Base-by-base conservation (phyloP, 176 grass and related monocot genomes). In the Musa itinerans region DNA sequence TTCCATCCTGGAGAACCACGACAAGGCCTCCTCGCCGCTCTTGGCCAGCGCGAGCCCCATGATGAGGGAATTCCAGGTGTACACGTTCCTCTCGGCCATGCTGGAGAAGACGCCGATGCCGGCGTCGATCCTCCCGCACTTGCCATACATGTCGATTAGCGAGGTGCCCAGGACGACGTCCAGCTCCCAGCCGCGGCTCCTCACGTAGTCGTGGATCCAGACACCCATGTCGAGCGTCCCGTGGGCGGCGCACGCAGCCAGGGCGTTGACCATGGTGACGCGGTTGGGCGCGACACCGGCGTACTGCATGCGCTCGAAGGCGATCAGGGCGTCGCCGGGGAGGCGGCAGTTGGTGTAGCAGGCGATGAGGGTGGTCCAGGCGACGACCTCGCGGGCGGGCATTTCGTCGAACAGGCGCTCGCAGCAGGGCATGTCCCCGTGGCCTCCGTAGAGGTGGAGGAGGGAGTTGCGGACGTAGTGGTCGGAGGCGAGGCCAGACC, bases 391-490 rank as follows among this genome's bases (percentile, higher is more conserved):
- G 34, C 76, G 76, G 76, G n/a, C 64, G 59, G 26, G 88, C 81
- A 92, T 92, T 87, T 92, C 90, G 27, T 78, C 84, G 74, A 92
- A 92, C 84, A 92, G 62, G 53, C 78, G 84, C 73, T 73, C 67
- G 54, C 50, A 48, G 8, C 56, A 24, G 1, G 8, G 4, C 43
- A 80, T 80, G 43, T 64, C 69, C 43, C 24, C 14, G 2, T 34
- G 34, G 8, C 29, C 1, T 8, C 52, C 67, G 78, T 80, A 80
- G 48, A 63, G 43, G 21, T 64, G 34, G 8, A 73, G 56, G 12
- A 80, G 69, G 11, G 78, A 80, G 78, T 80, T 80, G 57, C 80
- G 77, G 76, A 92, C 86, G 26, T 86, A 82, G 76, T 78, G 13
- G 57, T 92, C 82, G 21, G 24, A 24, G 68, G 23, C 74, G 72